Evolutionary conservation across 306 rosid genomes (phyloP), one percentile per base, ranked within the genome.

Genomic region (Albizia julibrissin): DNA sequence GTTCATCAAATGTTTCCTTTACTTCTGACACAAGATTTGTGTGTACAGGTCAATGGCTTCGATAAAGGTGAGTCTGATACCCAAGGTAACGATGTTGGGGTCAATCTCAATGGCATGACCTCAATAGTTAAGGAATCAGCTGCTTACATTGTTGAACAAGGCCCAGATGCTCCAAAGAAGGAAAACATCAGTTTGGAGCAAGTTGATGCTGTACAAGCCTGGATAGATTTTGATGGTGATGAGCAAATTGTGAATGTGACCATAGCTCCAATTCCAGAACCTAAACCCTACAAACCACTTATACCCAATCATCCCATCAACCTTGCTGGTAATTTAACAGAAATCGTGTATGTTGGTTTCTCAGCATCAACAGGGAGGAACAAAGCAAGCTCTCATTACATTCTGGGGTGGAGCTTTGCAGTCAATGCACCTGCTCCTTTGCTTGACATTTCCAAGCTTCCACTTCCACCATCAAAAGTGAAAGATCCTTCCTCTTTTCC

Each of bases 331-430:
- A n/a, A 75, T 73, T 58, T 91, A n/a, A 8, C 24, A 61, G 49
- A 81, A 10, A 75, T 0, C 0, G 85, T 89, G 89, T 93, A 22
- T 61, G 88, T 81, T 42, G 96, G 97, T 18, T 93, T 93, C 80
- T 90, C 97, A 3, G 90, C 97, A 1, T 85, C 96, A 26, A 93
- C 96, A 0, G 96, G 93, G 10, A 8, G 74, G 4, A 24, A 22
- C 13, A 81, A 81, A 81, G 21, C 87, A 42, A 93, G 97, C 81
- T 86, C 87, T 70, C 97, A 93, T 79, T 93, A 93, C 72, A 83
- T 93, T 27, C 15, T 87, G 22, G 96, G 91, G n/a, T 93, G 96
- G 94, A 93, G 96, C 58, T 93, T 93, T 77, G 33, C 91, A 2
- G 52, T 82, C 69, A 84, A 89, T n/a, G 85, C 69, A 74, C 1